These are phyloP conservation scores for Sordariomycetes sp. DNA, from an alignment of 2,329 filamentous ascomycete genomes.

Conservation along the genomic window DNA sequence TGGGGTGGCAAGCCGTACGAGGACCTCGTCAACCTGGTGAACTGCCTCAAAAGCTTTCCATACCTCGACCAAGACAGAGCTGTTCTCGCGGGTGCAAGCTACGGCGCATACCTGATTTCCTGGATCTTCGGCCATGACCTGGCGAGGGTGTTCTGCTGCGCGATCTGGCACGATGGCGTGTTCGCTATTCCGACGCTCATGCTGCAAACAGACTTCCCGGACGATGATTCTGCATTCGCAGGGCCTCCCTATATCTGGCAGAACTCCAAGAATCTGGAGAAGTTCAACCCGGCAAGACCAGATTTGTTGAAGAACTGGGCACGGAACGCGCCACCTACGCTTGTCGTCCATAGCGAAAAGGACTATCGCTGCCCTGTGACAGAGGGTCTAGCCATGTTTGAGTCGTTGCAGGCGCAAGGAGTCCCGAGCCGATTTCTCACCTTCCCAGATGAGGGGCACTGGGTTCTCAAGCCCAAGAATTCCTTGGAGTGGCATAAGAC, in stretches of 20 bases:
- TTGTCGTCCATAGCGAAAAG: conserved; percentile 62
- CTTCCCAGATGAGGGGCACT: conserved; percentile 68
- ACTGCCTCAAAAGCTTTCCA: conserved; percentile 38
- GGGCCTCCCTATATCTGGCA: conserved; percentile 29
- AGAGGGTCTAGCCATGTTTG: conserved; percentile 60
- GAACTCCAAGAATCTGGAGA: conserved; percentile 33
- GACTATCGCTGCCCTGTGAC: conserved; percentile 48
- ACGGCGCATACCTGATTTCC: conserved; percentile 53
- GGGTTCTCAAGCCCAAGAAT: conserved; percentile 62
- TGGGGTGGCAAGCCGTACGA: conserved; percentile 47
- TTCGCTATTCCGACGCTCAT: conserved; percentile 20
- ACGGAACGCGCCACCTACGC: conserved; percentile 49
- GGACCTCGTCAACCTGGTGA: conserved; percentile 45
- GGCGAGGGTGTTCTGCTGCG: conserved; percentile 25
- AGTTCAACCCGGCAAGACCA: conserved; percentile 38
- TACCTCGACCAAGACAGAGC: conserved; percentile 45
- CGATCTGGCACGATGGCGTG: conserved; percentile 40
- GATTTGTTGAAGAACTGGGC: conserved; percentile 46
- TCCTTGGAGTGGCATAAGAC: conserved; percentile 58
- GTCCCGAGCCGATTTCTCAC: conserved; percentile 61
- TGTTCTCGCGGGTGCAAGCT: conserved; percentile 42
- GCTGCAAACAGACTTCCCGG: conserved; percentile 14
- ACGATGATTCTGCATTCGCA: conserved; percentile 26
- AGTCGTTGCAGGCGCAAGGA: conserved; percentile 58
- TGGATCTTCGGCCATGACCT: conserved; percentile 47